Evolutionary conservation across 179 eudicot genomes (phyloP).

Genomic region (Silene vulgaris): DNA sequence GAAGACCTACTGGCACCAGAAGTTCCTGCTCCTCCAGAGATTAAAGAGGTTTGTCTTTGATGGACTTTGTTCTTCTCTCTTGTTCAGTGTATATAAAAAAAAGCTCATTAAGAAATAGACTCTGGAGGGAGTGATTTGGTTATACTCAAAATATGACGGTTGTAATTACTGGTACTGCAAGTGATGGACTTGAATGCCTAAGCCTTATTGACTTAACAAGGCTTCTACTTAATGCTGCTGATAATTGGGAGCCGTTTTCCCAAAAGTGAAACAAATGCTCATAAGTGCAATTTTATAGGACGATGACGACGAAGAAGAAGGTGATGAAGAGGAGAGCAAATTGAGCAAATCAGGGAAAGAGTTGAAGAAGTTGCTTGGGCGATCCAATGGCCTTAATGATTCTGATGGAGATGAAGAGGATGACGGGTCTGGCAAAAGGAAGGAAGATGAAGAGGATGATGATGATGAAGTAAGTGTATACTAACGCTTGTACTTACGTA

Average conservation of each 20-base stretch:
- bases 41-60: slow-evolving; percentile 58
- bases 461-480: slow-evolving; percentile 45
- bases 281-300: slow-evolving; percentile 34
- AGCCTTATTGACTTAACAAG: too few species aligned
- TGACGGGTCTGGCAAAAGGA: slow-evolving; percentile 17
- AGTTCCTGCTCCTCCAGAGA: slow-evolving; percentile 95
- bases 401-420: slow-evolving; percentile 59
- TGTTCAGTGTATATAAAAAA: not conserved
- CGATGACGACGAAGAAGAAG: slow-evolving; percentile 74
- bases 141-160: too few species aligned
- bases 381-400: slow-evolving; percentile 64
- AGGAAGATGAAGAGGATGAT: slow-evolving; percentile 16
- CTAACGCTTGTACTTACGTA: not conserved
- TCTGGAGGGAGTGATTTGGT: too few species aligned
- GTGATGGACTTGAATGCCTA: too few species aligned
- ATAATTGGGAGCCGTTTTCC: too few species aligned
- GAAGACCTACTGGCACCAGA: slow-evolving; percentile 87
- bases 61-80: not conserved
- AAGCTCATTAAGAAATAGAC: too few species aligned
- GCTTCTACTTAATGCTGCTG: too few species aligned
- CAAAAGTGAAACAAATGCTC: too few species aligned
- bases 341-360: slow-evolving; percentile 91
- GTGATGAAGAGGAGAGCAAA: slow-evolving; percentile 64
- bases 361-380: slow-evolving; percentile 78
- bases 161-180: too few species aligned